These are phyloP conservation scores for Cardamine chenopodiifolia DNA, from an alignment of 345 rosid species.

Conservation along the genomic window DNA sequence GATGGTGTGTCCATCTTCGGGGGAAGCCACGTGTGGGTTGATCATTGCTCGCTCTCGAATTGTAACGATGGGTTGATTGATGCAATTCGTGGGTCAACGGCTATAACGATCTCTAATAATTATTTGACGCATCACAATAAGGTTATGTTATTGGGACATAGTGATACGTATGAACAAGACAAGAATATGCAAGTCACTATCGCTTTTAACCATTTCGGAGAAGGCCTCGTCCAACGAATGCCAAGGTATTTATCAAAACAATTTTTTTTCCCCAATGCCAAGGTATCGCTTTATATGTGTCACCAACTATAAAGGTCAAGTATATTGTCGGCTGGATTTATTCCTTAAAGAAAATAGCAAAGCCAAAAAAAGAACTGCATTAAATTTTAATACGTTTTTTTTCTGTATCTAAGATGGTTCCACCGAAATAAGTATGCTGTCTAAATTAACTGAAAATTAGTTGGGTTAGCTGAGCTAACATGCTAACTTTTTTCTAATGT, in stretches of 20 bases:
- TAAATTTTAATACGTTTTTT: constrained; percentile 4
- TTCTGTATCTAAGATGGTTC: constrained; percentile 6
- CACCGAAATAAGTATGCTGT: constrained; percentile 13
- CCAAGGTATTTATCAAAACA: constrained; percentile 55
- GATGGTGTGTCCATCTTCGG: constrained; percentile 83
- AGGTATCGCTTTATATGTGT: too few species aligned
- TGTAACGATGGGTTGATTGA: constrained; percentile 75
- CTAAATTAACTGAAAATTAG: constrained; percentile 15
- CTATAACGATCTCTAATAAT: constrained; percentile 78
- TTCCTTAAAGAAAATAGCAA: neutral
- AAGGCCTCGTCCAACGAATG: constrained; percentile 86
- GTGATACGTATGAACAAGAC: constrained; percentile 66
- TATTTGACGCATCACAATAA: constrained; percentile 82
- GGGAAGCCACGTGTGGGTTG: constrained; percentile 83
- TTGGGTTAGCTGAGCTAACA: constrained; percentile 16
- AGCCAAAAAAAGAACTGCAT: neutral
- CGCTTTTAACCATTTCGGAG: constrained; percentile 85
- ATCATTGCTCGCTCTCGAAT: constrained; percentile 72
- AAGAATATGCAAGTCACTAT: constrained; percentile 86
- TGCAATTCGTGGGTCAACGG: constrained; percentile 73
- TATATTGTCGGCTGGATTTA: constrained; percentile 36
- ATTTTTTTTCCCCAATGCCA: too few species aligned
- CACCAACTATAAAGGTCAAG: constrained; percentile 13
- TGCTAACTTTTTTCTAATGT: constrained; percentile 8
- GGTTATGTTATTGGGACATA: constrained; percentile 79